phyloP scores from a whole-genome alignment of 2,329 filamentous ascomycete genomes.

The Talaromyces sp. region DNA sequence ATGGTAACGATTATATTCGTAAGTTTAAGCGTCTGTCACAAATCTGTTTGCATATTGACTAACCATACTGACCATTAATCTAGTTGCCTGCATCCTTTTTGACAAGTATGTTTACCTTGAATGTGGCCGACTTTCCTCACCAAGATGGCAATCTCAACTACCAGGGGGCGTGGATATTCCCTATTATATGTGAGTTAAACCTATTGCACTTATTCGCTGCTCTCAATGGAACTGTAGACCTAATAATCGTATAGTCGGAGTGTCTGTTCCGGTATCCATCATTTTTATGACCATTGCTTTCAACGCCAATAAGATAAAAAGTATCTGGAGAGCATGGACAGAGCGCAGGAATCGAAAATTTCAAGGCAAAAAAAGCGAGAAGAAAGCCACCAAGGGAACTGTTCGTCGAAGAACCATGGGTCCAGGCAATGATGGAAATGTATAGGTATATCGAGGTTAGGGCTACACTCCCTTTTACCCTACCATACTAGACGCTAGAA shows the following conservation, averaged over 20 bases:
- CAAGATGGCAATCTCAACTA: neutral
- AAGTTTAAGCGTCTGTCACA: neutral
- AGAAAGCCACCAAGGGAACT: neutral
- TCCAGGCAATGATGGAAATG: neutral
- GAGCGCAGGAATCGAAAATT: neutral
- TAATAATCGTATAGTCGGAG: neutral
- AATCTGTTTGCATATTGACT: no score
- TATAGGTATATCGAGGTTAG: neutral
- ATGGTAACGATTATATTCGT: constrained; percentile 4
- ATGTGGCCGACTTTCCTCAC: constrained; percentile 3
- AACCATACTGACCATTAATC: neutral
- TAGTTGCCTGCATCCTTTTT: constrained; percentile 7
- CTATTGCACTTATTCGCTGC: no score
- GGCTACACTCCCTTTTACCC: neutral
- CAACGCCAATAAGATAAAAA: neutral
- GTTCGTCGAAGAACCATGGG: neutral
- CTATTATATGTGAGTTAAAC: neutral
- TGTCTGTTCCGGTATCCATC: neutral
- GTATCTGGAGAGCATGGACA: neutral
- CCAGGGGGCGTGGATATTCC: constrained; percentile 3
- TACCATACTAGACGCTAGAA: no score
- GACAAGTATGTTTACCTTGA: constrained; percentile 6
- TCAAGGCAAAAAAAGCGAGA: neutral
- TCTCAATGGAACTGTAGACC: neutral
- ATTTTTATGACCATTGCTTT: neutral